These are phyloP conservation scores for Fusarium pseudonygamai DNA, from an alignment of 2,329 filamentous ascomycete species.

Conservation along the genomic window DNA sequence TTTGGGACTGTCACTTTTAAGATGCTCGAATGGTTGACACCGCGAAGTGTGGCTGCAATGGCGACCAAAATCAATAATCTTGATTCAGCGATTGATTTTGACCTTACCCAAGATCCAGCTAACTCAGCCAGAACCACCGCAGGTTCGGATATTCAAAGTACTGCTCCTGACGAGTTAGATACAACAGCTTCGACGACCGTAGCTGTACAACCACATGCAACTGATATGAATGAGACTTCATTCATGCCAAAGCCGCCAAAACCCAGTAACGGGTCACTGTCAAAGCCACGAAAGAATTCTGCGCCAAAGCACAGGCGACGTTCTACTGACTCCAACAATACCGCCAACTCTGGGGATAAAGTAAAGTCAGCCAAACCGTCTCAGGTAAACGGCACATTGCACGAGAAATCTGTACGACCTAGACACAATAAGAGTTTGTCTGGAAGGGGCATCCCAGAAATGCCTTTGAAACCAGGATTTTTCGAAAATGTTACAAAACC, in stretches of 20 bases:
- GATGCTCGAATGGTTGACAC: slow-evolving; percentile 77
- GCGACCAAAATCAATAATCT: slow-evolving; percentile 47
- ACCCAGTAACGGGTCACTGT: slow-evolving; percentile 11
- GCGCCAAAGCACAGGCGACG: slow-evolving; percentile 44
- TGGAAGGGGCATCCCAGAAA: slow-evolving; percentile 46
- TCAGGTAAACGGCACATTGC: slow-evolving; percentile 43
- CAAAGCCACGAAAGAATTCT: slow-evolving; percentile 18
- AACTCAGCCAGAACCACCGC: neutral
- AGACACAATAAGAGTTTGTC: slow-evolving; percentile 43
- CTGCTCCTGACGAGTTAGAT: neutral
- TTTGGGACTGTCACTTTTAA: slow-evolving; percentile 74
- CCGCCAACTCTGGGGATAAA: slow-evolving; percentile 43
- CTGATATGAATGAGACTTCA: slow-evolving; percentile 1
- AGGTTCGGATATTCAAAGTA: neutral
- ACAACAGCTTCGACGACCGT: neutral
- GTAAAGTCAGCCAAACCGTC: slow-evolving; percentile 44
- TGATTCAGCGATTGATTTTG: neutral
- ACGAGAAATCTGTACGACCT: slow-evolving; percentile 49
- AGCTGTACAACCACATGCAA: neutral
- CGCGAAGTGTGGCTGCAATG: slow-evolving; percentile 62
- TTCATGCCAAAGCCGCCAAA: slow-evolving; percentile 6
- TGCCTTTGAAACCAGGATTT: slow-evolving; percentile 50
- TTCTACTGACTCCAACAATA: slow-evolving; percentile 47
- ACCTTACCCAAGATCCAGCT: neutral
- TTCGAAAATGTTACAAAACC: slow-evolving; percentile 51